Percentiles rank a stretch among this genome's conserved stretches.
Evolutionary conservation across 768 basidiomycete genomes (phyloP).

Genomic region (Suillus weaverae): DNA sequence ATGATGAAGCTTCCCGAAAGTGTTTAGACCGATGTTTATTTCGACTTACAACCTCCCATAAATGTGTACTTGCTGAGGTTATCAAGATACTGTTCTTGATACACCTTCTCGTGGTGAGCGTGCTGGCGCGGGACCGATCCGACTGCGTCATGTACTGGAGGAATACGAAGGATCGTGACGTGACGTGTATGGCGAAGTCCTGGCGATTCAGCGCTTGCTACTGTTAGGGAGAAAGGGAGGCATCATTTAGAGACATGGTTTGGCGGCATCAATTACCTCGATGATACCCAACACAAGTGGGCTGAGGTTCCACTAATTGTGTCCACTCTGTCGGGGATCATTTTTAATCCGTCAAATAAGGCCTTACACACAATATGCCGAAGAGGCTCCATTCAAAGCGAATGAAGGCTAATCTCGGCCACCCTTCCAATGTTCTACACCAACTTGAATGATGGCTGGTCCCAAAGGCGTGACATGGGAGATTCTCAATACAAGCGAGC

Average conservation of each 20-base stretch:
- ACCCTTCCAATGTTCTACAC: too few species aligned
- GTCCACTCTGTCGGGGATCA: not conserved
- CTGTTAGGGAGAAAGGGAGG: conserved; percentile 28
- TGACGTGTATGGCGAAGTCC: too few species aligned
- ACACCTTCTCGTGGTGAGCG: too few species aligned
- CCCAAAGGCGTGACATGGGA: too few species aligned
- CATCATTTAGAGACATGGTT: conserved; percentile 64
- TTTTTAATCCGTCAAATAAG: not conserved
- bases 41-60: not conserved
- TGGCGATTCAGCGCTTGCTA: too few species aligned
- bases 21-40: not conserved
- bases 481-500: too few species aligned
- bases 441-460: too few species aligned
- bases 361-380: conserved; percentile 20
- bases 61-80: not conserved
- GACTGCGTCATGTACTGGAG: too few species aligned
- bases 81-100: too few species aligned
- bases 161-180: too few species aligned
- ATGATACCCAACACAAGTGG: conserved; percentile 82
- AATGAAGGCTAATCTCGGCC: conserved; percentile 74
- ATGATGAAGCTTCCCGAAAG: not conserved
- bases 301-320: conserved; percentile 65
- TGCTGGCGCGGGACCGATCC: too few species aligned
- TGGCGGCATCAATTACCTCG: conserved; percentile 78
- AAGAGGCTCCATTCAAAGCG: conserved; percentile 56